phyloP scores from a whole-genome alignment of 108 stramenopile species.

The Fragilaria crotonensis region DNA sequence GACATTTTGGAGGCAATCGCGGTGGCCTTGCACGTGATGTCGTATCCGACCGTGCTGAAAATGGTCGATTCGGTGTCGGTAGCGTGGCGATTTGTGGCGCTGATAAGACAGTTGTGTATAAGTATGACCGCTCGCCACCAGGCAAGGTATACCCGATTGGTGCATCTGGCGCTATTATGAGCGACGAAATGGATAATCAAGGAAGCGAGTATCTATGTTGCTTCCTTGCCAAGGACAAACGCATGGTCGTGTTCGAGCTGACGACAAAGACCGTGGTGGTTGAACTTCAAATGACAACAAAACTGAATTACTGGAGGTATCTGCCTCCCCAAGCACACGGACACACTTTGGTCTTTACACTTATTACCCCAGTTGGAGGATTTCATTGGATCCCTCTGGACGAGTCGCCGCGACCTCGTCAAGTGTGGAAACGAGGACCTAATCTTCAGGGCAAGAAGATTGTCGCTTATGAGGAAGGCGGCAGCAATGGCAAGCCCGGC shows the following conservation, averaged over 20 bases:
- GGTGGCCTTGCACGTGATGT: slow-evolving; percentile 54
- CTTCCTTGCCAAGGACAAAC: slow-evolving; percentile 82
- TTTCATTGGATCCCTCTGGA: slow-evolving; percentile 88
- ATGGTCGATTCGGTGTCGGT: slow-evolving; percentile 50
- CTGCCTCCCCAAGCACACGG: slow-evolving; percentile 79
- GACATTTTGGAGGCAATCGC: slow-evolving; percentile 85
- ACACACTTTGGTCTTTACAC: slow-evolving; percentile 65
- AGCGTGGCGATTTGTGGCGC: slow-evolving; percentile 77
- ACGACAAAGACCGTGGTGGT: slow-evolving; percentile 72
- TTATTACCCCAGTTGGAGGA: slow-evolving; percentile 84
- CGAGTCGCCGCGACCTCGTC: slow-evolving; percentile 71
- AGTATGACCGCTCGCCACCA: slow-evolving; percentile 59
- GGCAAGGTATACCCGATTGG: slow-evolving; percentile 81
- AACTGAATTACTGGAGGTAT: slow-evolving; percentile 87
- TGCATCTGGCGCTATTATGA: slow-evolving; percentile 80
- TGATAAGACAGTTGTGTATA: slow-evolving; percentile 85
- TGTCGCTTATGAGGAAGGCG: slow-evolving; percentile 83
- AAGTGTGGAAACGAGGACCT: slow-evolving; percentile 76
- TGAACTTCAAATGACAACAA: slow-evolving; percentile 89
- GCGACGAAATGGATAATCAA: slow-evolving; percentile 68
- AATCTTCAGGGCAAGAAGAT: slow-evolving; percentile 84
- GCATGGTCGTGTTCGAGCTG: slow-evolving; percentile 78
- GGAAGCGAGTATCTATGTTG: slow-evolving; percentile 84
- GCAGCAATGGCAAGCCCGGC: slow-evolving; percentile 65
- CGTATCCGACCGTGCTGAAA: slow-evolving; percentile 3